Evolutionary conservation across 2,329 filamentous ascomycete species (phyloP), one percentile per base, ranked within the genome.

Genomic region (Ophiocordyceps polyrhachis-furcata): DNA sequence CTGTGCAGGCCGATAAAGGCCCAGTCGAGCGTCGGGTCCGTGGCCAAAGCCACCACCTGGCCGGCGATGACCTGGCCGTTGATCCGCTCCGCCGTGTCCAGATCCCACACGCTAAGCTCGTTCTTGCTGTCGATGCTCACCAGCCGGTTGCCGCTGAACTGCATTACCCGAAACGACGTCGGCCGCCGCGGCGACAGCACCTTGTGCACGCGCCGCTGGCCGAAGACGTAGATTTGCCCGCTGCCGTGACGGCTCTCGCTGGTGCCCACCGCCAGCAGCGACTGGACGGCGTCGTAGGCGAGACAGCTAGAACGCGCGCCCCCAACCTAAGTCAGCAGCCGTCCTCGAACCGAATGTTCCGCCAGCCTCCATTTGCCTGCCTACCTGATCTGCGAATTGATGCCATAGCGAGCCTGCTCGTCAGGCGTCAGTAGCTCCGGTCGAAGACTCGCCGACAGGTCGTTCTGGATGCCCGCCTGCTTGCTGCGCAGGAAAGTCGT

Each of bases 21-120:
- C 77, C 93, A 98, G 60, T 98, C 91, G 48, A 98, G 69, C 65
- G 85, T 84, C 1, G 89, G 86, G 58, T 98, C 91, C 8, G 83
- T 87, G 46, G 82, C 71, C 54, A 96, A 59, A 29, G 76, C 73
- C 14, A 76, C 79, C 19, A 88, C 83, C 43, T 78, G 72, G 6
- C 85, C 87, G 0, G 86, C 83, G 11, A 86, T 80, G 4, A 83
- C 76, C 57, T 87, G 81, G 31, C 31, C 31, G 76, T 77, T 23
- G 77, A 74, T 37, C 86, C 52, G 45, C 81, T 69, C 69, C 52
- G 79, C 82, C 0, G 75, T 74, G 50, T 82, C 76, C 21, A 95
- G 70, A 46, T 91, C 82, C 72, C 83, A 96, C 53, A 96, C 68
- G 43, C 74, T 76, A 40, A 98, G 59, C 58, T 96, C 88, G 63